These are phyloP conservation scores for Aschersonia sp. DNA, from an alignment of 2,329 filamentous ascomycete genomes.

Conservation along the genomic window DNA sequence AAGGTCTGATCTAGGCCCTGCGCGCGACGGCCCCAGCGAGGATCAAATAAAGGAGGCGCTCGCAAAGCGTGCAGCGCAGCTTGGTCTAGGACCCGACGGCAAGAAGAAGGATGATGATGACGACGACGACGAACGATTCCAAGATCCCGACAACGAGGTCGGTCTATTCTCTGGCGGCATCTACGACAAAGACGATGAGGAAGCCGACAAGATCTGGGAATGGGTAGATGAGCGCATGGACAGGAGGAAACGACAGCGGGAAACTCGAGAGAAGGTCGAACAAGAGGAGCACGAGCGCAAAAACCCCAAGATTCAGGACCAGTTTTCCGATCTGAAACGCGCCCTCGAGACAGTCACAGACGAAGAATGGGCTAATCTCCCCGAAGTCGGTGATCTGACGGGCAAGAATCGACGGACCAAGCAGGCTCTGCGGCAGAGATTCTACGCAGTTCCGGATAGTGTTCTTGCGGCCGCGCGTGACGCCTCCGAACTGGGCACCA, in stretches of 20 bases:
- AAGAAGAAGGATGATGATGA: conserved; percentile 61
- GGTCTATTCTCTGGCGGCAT: conserved; percentile 90
- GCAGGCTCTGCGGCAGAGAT: conserved; percentile 68
- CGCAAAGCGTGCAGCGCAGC: conserved; percentile 77
- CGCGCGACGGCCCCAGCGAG: conserved; percentile 86
- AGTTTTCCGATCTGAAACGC: conserved; percentile 92
- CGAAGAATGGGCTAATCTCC: conserved; percentile 91
- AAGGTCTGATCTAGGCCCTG: conserved; percentile 87
- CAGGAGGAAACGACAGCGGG: conserved; percentile 76
- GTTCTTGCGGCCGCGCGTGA: conserved; percentile 80
- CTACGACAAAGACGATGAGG: conserved; percentile 95
- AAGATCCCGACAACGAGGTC: conserved; percentile 94
- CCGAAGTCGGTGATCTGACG: conserved; percentile 91
- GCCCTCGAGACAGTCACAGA: conserved; percentile 78
- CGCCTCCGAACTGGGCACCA: conserved; percentile 70
- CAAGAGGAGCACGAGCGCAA: conserved; percentile 90
- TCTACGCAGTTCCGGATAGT: conserved; percentile 94
- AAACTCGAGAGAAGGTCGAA: conserved; percentile 85
- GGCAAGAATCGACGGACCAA: conserved; percentile 82
- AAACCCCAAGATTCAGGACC: conserved; percentile 95
- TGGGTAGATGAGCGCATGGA: conserved; percentile 97
- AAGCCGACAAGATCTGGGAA: conserved; percentile 91
- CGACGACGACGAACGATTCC: conserved; percentile 68
- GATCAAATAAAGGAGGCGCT: conserved; percentile 98
- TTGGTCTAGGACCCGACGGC: conserved; percentile 57